A percentile compares a stretch with the other conserved stretches of the same genome.
phyloP scores from a whole-genome alignment of 345 rosid species.

The Eucalyptus tenuipes region DNA sequence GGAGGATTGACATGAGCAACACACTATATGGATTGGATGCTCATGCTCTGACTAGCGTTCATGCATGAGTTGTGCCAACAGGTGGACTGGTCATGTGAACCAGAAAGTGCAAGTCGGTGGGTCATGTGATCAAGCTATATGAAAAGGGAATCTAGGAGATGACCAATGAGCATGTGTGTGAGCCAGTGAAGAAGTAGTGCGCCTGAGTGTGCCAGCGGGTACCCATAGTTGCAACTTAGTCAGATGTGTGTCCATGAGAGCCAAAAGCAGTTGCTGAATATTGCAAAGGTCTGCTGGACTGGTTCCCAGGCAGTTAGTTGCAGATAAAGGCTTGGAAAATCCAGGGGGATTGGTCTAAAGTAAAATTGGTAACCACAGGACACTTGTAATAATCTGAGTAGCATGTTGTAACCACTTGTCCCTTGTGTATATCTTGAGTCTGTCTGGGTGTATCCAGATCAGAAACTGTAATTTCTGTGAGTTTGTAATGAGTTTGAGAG shows the following conservation, averaged over 20 bases:
- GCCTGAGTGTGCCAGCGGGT: background rate
- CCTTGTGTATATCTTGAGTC: background rate
- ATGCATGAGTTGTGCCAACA: background rate
- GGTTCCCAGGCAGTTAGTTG: background rate
- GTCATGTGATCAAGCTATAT: background rate
- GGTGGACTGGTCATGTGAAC: background rate
- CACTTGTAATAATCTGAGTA: background rate
- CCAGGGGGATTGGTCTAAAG: background rate
- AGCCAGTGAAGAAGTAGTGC: background rate
- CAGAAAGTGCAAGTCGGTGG: background rate
- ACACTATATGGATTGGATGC: background rate
- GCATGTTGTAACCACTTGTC: background rate
- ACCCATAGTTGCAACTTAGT: background rate
- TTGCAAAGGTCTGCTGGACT: background rate
- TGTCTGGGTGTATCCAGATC: background rate
- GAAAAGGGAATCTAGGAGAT: background rate
- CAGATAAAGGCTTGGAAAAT: background rate
- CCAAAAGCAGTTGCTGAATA: background rate
- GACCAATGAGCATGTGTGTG: background rate
- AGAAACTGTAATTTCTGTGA: background rate
- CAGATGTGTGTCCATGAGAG: background rate
- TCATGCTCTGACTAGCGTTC: background rate
- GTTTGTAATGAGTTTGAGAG: background rate
- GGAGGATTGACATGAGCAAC: background rate
- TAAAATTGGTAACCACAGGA: background rate